Base-by-base conservation (phyloP, 2,329 filamentous ascomycete species). In the Chaetoscypha palmicola region DNA sequence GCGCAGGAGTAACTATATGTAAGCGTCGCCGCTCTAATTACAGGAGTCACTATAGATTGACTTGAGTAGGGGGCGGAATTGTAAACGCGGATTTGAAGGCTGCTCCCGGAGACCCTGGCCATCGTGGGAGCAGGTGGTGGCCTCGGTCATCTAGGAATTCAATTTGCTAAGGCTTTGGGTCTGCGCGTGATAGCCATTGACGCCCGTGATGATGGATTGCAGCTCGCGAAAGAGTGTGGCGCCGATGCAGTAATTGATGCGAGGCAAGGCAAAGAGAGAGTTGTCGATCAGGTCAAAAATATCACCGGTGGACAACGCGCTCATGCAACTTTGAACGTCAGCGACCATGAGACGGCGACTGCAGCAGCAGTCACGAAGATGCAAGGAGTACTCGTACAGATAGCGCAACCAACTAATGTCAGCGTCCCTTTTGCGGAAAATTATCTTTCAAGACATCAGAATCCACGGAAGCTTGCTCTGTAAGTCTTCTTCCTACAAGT, bases 321-420 rank as follows among this genome's bases (percentile, higher is more conserved):
- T 0, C 68, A 76, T 43, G 70, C 70, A 1, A 70, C 75, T 0
- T 58, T 81, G 10, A 72, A 72, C 37, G 57, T 81, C 1, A 68
- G 68, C n/a, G 76, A 80, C 49, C 70, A 72, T 14, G 57, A 64
- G 1, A 61, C 60, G 0, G 70, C 76, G 2, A 58, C 70, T 17
- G 70, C 67, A 0, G 76, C 72, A 41, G 75, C 74, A 0, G 63
- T 78, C 1, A 81, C 77, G 0, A 71, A 67, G 54, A 78, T 74
- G 68, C 77, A 81, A 54, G 76, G 75, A 2, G 68, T 64, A 0
- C 64, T 79, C 55, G 64, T 81, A 2, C 74, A 81, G 57, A 70
- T 81, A 37, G 76, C 75, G n/a, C 76, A 79, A 59, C 63, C 63
- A 16, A 57, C 53, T 1, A 61, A 63, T 7, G 61, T 68, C 4